Evolutionary conservation across 2,329 filamentous ascomycete species (phyloP).

Genomic region (Pleomassaria siparia): DNA sequence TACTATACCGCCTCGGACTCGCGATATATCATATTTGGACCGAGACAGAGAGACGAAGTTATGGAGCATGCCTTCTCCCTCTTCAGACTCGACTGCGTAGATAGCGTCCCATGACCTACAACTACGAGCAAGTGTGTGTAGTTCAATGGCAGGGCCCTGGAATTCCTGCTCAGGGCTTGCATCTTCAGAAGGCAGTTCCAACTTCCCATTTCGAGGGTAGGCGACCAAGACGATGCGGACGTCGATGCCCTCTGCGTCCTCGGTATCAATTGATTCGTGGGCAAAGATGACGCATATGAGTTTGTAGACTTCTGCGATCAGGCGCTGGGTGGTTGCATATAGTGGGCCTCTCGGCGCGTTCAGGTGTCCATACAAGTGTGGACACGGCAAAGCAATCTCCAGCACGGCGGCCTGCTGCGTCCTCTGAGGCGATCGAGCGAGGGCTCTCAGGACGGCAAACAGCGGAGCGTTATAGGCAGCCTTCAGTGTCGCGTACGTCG

Average conservation of each 20-base stretch:
- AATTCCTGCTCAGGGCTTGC: conserved; percentile 31
- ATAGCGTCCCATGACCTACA: conserved; percentile 64
- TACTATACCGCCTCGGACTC: conserved; percentile 40
- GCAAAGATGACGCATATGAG: conserved; percentile 73
- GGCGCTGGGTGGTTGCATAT: conserved; percentile 70
- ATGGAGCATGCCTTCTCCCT: conserved; percentile 61
- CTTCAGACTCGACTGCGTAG: conserved; percentile 67
- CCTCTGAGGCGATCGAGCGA: conserved; percentile 35
- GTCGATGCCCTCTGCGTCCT: conserved; percentile 72
- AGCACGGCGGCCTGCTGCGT: conserved; percentile 45
- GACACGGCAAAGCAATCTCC: conserved; percentile 64
- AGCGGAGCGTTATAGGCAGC: conserved; percentile 48
- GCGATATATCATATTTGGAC: conserved; percentile 30
- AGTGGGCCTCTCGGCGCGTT: conserved; percentile 56
- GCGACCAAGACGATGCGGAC: conserved; percentile 73
- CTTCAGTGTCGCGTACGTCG: conserved; percentile 45
- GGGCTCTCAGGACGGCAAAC: conserved; percentile 45
- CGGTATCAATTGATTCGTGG: conserved; percentile 62
- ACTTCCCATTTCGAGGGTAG: conserved; percentile 47
- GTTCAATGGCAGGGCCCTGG: conserved; percentile 53
- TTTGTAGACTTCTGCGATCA: conserved; percentile 76
- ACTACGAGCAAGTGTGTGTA: conserved; percentile 50
- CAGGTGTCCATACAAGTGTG: conserved; percentile 59
- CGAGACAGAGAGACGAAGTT: conserved; percentile 43
- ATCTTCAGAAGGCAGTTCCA: conserved; percentile 21